A percentile compares a stretch with the other conserved stretches of the same genome.
Conservation (phyloP, 257 asterid species). For the Capsicum pubescens region DNA sequence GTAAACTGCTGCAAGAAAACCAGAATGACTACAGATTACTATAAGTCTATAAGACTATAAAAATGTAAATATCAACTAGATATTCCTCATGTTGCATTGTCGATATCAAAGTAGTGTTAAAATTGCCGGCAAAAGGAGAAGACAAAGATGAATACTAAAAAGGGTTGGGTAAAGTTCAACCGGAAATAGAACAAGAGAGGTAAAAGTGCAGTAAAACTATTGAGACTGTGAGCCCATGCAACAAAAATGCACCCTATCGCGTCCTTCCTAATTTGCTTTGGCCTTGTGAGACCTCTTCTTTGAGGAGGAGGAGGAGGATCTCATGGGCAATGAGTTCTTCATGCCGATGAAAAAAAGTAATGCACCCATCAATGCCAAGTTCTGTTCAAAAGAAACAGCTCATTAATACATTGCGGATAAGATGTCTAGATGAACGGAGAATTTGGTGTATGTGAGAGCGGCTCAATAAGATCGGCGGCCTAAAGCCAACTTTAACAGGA, state of each 20-base stretch:
- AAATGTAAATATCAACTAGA: background rate
- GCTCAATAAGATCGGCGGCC: background rate
- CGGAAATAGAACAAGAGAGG: background rate
- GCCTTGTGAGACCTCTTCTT: conserved; percentile 82
- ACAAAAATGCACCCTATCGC: conserved; percentile 29
- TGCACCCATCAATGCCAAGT: conserved; percentile 81
- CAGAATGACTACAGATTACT: too few species aligned
- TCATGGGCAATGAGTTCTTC: conserved; percentile 83
- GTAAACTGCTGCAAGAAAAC: too few species aligned
- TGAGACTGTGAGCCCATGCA: background rate
- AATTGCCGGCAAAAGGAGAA: background rate
- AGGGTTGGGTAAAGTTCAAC: conserved; percentile 22
- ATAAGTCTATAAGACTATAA: background rate
- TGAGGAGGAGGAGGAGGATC: conserved; percentile 42
- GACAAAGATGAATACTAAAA: background rate
- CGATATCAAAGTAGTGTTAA: background rate
- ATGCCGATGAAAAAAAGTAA: conserved; percentile 85
- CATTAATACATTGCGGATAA: background rate
- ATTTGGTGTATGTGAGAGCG: background rate
- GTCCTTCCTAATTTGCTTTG: conserved; percentile 61
- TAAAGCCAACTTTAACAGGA: background rate
- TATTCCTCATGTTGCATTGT: background rate
- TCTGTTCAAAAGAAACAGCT: conserved; percentile 44
- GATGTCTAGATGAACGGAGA: background rate
- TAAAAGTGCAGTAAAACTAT: conserved; percentile 1